These are phyloP conservation scores for Kodamaea fukazawae DNA, from an alignment of 805 yeast genomes.

Conservation along the genomic window DNA sequence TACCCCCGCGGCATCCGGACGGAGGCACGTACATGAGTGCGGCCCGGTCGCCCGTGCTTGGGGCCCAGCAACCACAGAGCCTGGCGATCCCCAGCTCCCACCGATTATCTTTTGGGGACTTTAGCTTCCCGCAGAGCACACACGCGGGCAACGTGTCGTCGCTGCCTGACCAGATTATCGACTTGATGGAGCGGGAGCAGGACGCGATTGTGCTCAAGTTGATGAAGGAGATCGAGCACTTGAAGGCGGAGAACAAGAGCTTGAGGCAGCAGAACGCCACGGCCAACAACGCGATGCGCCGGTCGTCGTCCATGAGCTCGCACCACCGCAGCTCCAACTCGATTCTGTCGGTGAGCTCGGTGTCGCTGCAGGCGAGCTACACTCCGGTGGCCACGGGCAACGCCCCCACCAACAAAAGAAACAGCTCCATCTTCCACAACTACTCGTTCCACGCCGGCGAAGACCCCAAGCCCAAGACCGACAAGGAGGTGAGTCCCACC, in stretches of 20 bases:
- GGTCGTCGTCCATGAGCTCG: slow-evolving; percentile 15
- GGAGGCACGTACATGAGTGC: too few species aligned
- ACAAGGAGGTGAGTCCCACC: slow-evolving; percentile 11
- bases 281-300: slow-evolving; percentile 8
- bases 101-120: slow-evolving; percentile 12
- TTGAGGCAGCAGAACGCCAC: slow-evolving; percentile 20
- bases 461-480: slow-evolving; percentile 4
- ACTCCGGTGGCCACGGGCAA: background rate
- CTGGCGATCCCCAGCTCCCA: slow-evolving; percentile 1
- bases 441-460: slow-evolving; percentile 7
- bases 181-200: slow-evolving; percentile 69
- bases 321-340: slow-evolving; percentile 12
- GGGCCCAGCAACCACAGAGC: too few species aligned
- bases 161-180: slow-evolving; percentile 46
- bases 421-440: slow-evolving; percentile 12
- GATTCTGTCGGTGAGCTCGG: slow-evolving; percentile 9
- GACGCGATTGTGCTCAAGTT: slow-evolving; percentile 68
- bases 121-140: slow-evolving; percentile 7
- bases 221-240: slow-evolving; percentile 56
- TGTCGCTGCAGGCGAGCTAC: slow-evolving; percentile 8
- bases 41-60: too few species aligned
- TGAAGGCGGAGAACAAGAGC: slow-evolving; percentile 52
- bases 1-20: too few species aligned
- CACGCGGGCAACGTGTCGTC: slow-evolving; percentile 1
- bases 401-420: slow-evolving; percentile 10